These are phyloP conservation scores for Cyclotella sp. DNA, from an alignment of 108 stramenopile species.

Conservation along the genomic window DNA sequence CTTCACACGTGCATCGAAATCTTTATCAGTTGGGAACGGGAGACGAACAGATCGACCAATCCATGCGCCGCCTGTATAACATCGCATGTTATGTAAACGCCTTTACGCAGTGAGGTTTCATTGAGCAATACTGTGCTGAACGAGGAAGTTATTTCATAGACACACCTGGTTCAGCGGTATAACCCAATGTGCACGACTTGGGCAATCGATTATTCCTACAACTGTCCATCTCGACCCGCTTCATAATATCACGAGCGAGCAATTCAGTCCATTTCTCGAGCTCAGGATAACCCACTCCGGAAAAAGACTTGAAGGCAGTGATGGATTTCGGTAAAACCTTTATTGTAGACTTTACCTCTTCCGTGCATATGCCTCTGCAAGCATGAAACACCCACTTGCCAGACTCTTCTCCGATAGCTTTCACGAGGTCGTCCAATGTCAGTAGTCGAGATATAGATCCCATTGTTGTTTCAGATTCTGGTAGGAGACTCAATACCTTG, in stretches of 20 bases:
- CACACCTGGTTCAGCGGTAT: slow-evolving; percentile 47
- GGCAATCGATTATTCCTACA: slow-evolving; percentile 75
- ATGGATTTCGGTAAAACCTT: slow-evolving; percentile 81
- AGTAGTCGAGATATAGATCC: slow-evolving; percentile 61
- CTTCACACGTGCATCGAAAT: slow-evolving; percentile 37
- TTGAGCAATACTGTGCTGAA: slow-evolving; percentile 1
- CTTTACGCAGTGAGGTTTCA: slow-evolving; percentile 23
- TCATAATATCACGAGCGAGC: slow-evolving; percentile 72
- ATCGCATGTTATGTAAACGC: slow-evolving; percentile 29
- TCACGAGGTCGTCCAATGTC: slow-evolving; percentile 61
- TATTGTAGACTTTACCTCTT: slow-evolving; percentile 69
- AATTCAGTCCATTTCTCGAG: slow-evolving; percentile 74
- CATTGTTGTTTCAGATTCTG: slow-evolving; percentile 51
- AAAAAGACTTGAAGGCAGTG: slow-evolving; percentile 85
- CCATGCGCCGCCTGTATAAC: slow-evolving; percentile 30
- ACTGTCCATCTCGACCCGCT: slow-evolving; percentile 71
- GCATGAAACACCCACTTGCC: slow-evolving; percentile 75
- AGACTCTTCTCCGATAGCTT: slow-evolving; percentile 57
- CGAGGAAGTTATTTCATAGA: neutral
- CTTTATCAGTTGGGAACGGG: slow-evolving; percentile 55
- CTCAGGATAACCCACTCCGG: slow-evolving; percentile 45
- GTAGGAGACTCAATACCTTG: slow-evolving; percentile 48
- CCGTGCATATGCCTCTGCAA: slow-evolving; percentile 71
- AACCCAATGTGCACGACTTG: slow-evolving; percentile 71
- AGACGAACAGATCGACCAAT: slow-evolving; percentile 53